A percentile compares a stretch with the other conserved stretches of the same genome.
These are phyloP conservation scores for Neopestalotiopsis clavispora DNA, from an alignment of 2,329 filamentous ascomycete species.

Conservation along the genomic window DNA sequence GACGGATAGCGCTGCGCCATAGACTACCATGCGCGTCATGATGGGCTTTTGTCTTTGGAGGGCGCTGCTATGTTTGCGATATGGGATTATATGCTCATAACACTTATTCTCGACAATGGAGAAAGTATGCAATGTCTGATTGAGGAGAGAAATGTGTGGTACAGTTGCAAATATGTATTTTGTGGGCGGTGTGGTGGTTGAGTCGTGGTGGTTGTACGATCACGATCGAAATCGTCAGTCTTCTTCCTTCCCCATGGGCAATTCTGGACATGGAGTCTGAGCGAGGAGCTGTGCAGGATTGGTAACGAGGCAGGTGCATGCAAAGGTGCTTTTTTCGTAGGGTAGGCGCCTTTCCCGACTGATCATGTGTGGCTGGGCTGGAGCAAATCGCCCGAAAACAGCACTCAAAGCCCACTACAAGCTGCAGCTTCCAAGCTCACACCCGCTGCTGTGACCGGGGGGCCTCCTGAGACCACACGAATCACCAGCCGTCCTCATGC, in stretches of 20 bases:
- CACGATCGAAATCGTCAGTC: not conserved
- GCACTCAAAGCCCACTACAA: not conserved
- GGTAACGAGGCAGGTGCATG: not conserved
- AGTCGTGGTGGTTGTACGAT: not conserved
- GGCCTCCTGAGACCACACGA: not conserved
- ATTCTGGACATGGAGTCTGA: not conserved
- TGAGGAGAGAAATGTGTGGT: not conserved
- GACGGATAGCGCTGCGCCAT: slow-evolving; percentile 43
- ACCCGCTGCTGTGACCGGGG: not conserved
- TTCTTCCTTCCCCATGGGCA: not conserved
- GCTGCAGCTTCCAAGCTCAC: not conserved
- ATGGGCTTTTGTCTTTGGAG: slow-evolving; percentile 5
- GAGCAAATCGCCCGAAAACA: not conserved
- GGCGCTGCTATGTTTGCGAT: not conserved
- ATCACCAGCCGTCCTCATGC: not conserved
- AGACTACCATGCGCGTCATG: slow-evolving; percentile 50
- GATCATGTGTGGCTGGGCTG: slow-evolving; percentile 1
- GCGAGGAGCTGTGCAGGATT: not conserved
- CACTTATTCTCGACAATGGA: not conserved
- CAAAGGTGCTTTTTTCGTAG: not conserved
- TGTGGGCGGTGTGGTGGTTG: not conserved
- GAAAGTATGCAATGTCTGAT: not conserved
- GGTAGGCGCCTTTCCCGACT: not conserved
- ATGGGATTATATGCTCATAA: slow-evolving; percentile 3
- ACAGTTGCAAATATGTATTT: not conserved